Evolutionary conservation across 108 stramenopile species (phyloP).

Genomic region (Skeletonema potamos): DNA sequence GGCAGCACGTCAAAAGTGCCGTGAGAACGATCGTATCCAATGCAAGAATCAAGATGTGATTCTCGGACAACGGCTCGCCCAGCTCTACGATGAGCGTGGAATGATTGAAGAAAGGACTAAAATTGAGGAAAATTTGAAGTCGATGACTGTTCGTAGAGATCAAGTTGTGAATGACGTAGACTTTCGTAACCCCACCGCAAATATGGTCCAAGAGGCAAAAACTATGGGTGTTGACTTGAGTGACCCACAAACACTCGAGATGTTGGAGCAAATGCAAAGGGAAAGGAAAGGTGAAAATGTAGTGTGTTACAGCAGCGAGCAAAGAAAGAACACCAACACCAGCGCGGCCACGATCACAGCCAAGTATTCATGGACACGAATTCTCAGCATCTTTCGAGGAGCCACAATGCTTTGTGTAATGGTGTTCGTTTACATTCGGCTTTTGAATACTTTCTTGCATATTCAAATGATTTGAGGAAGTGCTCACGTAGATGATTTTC

Average conservation of each 20-base stretch:
- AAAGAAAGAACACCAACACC: neutral
- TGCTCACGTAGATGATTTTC: too few species aligned
- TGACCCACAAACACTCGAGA: slow-evolving; percentile 19
- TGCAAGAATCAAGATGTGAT: slow-evolving; percentile 19
- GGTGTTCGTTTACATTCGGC: neutral
- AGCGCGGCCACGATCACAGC: neutral
- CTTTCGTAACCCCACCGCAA: slow-evolving; percentile 39
- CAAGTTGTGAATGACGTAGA: neutral
- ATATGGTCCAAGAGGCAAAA: slow-evolving; percentile 34
- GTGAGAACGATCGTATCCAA: neutral
- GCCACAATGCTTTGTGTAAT: neutral
- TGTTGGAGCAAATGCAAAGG: slow-evolving; percentile 22
- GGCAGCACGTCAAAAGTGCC: neutral
- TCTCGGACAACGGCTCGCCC: slow-evolving; percentile 11
- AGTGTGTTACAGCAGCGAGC: neutral
- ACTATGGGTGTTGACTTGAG: slow-evolving; percentile 36
- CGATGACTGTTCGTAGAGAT: neutral
- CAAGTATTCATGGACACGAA: neutral
- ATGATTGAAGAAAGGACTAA: slow-evolving; percentile 22
- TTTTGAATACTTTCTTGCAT: neutral
- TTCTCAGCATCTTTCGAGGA: neutral
- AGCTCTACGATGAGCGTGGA: slow-evolving; percentile 30
- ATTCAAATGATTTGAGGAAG: too few species aligned
- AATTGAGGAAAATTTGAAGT: slow-evolving; percentile 19
- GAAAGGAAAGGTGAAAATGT: neutral